These are phyloP conservation scores for Cystobasidiaceae sp. DNA, from an alignment of 1,284 basidiomycete genomes.

Conservation along the genomic window DNA sequence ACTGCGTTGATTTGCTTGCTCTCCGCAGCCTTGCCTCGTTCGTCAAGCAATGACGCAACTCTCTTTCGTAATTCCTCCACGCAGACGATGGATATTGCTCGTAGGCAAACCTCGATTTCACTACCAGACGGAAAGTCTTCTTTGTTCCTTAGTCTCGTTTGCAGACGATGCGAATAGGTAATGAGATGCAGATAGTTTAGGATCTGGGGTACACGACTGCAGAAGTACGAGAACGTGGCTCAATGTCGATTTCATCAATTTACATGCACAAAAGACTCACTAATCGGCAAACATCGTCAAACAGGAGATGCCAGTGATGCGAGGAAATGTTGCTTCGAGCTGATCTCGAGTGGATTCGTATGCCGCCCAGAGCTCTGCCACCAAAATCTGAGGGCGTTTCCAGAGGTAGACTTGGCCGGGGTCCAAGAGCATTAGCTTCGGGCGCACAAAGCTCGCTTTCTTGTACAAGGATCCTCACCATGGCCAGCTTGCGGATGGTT, in stretches of 20 bases:
- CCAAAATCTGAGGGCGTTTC: conserved; percentile 78
- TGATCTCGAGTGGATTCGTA: conserved; percentile 3
- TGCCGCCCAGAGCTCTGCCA: conserved; percentile 61
- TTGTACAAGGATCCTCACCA: not conserved
- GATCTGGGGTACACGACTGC: conserved; percentile 30
- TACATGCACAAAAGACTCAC: too few species aligned
- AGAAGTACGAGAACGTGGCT: not conserved
- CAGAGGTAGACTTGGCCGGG: conserved; percentile 60
- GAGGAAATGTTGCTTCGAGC: not conserved
- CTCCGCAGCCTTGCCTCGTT: conserved; percentile 15
- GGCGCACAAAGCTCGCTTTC: too few species aligned
- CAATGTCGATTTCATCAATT: not conserved
- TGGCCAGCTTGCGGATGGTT: conserved; percentile 6
- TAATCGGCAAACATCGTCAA: conserved; percentile 30
- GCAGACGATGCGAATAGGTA: conserved; percentile 15
- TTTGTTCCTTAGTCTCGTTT: not conserved
- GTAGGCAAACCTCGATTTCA: conserved; percentile 54
- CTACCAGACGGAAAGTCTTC: conserved; percentile 15
- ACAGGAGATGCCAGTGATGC: conserved; percentile 3
- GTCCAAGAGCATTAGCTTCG: too few species aligned
- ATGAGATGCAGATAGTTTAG: conserved; percentile 17
- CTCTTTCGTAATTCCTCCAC: conserved; percentile 61
- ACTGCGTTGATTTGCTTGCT: conserved; percentile 60
- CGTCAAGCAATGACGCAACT: conserved; percentile 26
- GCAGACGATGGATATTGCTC: conserved; percentile 66